Percentiles rank a stretch among this genome's conserved stretches.
phyloP scores from a whole-genome alignment of 148 eudicot species.

The Vaccinium corymbosum region DNA sequence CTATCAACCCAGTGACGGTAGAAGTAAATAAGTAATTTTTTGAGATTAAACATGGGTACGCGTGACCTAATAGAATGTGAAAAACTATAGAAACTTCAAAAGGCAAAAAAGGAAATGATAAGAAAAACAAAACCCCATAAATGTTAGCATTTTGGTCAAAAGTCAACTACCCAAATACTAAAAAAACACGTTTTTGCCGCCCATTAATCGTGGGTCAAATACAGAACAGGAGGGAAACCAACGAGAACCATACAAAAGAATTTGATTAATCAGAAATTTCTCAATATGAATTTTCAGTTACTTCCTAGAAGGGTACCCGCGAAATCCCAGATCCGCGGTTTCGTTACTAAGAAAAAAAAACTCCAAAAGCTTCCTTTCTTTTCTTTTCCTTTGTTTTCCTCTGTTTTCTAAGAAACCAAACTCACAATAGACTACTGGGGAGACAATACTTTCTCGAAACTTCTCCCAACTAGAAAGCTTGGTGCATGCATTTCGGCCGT shows the following conservation, averaged over 20 bases:
- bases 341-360: not conserved
- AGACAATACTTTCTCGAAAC: not conserved
- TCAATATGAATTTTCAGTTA: not conserved
- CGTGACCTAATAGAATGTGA: too few relatives aligned
- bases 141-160: not conserved
- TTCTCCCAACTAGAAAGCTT: not conserved
- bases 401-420: not conserved
- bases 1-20: too few relatives aligned
- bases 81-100: not conserved
- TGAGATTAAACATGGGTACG: too few relatives aligned
- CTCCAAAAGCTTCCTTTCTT: not conserved
- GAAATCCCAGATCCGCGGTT: not conserved
- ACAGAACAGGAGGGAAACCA: not conserved
- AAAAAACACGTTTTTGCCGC: conserved; percentile 3
- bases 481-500: too few relatives aligned
- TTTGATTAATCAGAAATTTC: not conserved
- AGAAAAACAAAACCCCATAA: not conserved
- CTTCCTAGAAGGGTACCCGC: not conserved
- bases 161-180: not conserved
- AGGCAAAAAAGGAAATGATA: not conserved
- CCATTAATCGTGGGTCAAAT: not conserved
- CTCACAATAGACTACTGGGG: not conserved
- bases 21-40: too few relatives aligned
- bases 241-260: not conserved
- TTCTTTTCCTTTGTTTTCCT: not conserved